phyloP scores from a whole-genome alignment of 2,329 filamentous ascomycete species.

The Phaeoacremonium minimum region DNA sequence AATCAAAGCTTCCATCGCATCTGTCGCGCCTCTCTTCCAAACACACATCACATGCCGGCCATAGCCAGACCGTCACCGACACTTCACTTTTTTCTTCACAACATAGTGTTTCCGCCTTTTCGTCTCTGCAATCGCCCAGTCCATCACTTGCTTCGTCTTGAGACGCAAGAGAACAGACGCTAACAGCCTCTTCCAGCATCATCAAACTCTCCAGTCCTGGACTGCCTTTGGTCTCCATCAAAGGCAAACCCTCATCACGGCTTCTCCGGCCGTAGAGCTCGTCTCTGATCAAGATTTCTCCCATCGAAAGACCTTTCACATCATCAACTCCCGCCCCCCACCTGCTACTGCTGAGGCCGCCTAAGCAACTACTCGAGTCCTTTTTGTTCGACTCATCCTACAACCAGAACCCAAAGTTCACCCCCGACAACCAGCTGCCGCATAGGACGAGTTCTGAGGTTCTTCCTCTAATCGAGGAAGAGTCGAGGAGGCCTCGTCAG shows the following conservation, averaged over 20 bases:
- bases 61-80: no score
- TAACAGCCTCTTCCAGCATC: slow-evolving; percentile 7
- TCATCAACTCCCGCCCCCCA: slow-evolving; percentile 62
- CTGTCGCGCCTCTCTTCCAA: no score
- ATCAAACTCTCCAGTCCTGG: slow-evolving; percentile 8
- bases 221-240: slow-evolving; percentile 63
- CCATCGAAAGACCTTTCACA: slow-evolving; percentile 59
- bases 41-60: no score
- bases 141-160: no score
- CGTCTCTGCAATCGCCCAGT: no score
- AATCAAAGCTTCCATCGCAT: no score
- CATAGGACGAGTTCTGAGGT: slow-evolving; percentile 97
- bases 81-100: no score
- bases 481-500: slow-evolving; percentile 98
- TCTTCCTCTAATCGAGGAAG: slow-evolving; percentile 99
- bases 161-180: no score
- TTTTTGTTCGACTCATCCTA: slow-evolving; percentile 45
- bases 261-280: slow-evolving; percentile 56
- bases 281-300: slow-evolving; percentile 68
- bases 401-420: slow-evolving; percentile 48
- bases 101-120: no score
- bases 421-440: slow-evolving; percentile 84
- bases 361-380: slow-evolving; percentile 43
- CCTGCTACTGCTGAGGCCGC: slow-evolving; percentile 44
- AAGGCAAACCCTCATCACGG: slow-evolving; percentile 60